Evolutionary conservation across 1,284 basidiomycete species (phyloP).

Genomic region (Cutaneotrichosporon cavernicola): DNA sequence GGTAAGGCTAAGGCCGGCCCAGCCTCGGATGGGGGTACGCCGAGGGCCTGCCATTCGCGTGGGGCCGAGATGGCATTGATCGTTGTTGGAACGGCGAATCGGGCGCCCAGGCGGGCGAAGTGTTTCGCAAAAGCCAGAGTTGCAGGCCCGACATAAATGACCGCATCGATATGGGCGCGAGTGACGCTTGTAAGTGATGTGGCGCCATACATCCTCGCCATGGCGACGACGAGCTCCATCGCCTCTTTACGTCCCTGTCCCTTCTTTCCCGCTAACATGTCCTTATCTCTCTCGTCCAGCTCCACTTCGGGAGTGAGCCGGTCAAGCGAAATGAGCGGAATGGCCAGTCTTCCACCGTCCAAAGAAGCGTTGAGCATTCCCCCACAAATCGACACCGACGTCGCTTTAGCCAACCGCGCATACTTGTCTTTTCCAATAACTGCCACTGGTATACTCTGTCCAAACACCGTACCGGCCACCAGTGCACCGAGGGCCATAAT

Average conservation of each 20-base stretch:
- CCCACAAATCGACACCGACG: not conserved
- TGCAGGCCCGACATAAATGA: constrained; percentile 22
- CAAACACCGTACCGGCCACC: constrained; percentile 13
- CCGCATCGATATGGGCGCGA: constrained; percentile 19
- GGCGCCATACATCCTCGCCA: constrained; percentile 21
- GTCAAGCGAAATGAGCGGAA: not conserved
- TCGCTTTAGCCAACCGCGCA: not conserved
- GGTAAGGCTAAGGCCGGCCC: constrained; percentile 4
- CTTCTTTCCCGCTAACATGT: constrained; percentile 3
- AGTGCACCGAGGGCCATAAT: constrained; percentile 21
- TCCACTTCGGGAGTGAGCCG: not conserved
- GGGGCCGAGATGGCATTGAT: constrained; percentile 15
- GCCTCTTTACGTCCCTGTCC: constrained; percentile 10
- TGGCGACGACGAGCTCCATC: constrained; percentile 13
- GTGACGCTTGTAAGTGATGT: constrained; percentile 5
- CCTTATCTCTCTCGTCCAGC: not conserved
- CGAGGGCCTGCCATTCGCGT: constrained; percentile 9
- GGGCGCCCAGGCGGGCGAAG: constrained; percentile 12
- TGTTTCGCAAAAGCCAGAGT: constrained; percentile 15
- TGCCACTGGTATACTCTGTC: constrained; percentile 1
- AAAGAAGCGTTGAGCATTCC: constrained; percentile 4
- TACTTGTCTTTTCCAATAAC: constrained; percentile 10
- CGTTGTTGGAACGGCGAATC: constrained; percentile 19
- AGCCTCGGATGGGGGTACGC: constrained; percentile 6
- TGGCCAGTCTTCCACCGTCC: not conserved